These are phyloP conservation scores for Ramaria sp. DNA, from an alignment of 768 basidiomycete genomes.

Conservation along the genomic window DNA sequence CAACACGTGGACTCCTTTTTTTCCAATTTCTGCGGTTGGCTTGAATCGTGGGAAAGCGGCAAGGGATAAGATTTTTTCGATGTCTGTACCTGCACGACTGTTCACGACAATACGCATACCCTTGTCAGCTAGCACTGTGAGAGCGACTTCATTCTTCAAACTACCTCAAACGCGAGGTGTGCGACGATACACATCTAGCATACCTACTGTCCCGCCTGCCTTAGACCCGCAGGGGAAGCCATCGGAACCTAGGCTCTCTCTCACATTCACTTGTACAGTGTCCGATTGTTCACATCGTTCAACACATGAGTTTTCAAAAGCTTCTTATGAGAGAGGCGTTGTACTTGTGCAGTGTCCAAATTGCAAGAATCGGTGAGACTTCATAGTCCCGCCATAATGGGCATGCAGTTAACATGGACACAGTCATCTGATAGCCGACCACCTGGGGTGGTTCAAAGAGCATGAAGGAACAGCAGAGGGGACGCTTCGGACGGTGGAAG, in stretches of 20 bases:
- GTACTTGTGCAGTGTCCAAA: constrained; percentile 87
- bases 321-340: constrained; percentile 78
- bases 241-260: constrained; percentile 51
- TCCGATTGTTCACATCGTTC: constrained; percentile 64
- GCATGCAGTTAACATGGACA: neutral
- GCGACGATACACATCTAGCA: neutral
- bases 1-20: neutral
- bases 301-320: constrained; percentile 77
- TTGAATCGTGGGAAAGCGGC: neutral
- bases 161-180: neutral
- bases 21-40: neutral
- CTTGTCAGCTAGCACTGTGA: neutral
- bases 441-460: constrained; percentile 89
- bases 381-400: neutral
- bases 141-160: neutral
- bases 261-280: constrained; percentile 85
- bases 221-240: constrained; percentile 15
- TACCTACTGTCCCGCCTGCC: neutral
- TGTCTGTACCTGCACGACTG: neutral
- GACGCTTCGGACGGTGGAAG: constrained; percentile 70
- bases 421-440: constrained; percentile 82
- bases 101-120: neutral
- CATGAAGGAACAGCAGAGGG: constrained; percentile 50
- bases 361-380: constrained; percentile 69
- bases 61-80: neutral